Conservation (phyloP, 208 protist species). For the Herpetomonas muscarum region DNA sequence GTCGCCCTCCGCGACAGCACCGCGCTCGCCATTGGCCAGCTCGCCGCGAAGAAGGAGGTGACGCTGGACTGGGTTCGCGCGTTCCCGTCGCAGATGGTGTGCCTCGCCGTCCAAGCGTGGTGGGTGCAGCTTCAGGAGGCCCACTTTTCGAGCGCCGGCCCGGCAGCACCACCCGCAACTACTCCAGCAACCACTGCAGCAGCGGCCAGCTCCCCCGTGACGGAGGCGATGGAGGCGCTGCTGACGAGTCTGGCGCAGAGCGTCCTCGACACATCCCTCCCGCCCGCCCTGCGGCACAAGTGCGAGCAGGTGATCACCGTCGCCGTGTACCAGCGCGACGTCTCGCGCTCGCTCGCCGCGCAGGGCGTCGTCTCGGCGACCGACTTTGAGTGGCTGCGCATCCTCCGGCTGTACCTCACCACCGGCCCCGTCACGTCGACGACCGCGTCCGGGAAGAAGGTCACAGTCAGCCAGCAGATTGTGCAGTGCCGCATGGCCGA, state of each 20-base stretch:
- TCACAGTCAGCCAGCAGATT: slow-evolving; percentile 27
- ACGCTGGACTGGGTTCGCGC: slow-evolving; percentile 84
- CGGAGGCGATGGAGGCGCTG: slow-evolving; percentile 73
- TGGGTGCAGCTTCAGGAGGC: slow-evolving; percentile 90
- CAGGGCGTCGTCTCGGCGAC: slow-evolving; percentile 34
- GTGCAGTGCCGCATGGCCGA: slow-evolving; percentile 96
- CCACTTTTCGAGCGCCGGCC: slow-evolving; percentile 11
- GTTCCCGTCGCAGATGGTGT: slow-evolving; percentile 91
- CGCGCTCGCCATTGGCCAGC: slow-evolving; percentile 25
- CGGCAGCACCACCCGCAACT: slow-evolving; percentile 7
- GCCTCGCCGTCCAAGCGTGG: slow-evolving; percentile 89
- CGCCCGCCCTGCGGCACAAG: slow-evolving; percentile 70
- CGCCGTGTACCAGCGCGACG: slow-evolving; percentile 98
- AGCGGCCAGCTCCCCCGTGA: slow-evolving; percentile 19
- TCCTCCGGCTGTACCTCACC: slow-evolving; percentile 94
- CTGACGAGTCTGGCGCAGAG: slow-evolving; percentile 78
- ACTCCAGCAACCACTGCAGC: slow-evolving; percentile 1
- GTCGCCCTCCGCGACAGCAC: slow-evolving; percentile 73
- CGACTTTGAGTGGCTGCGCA: slow-evolving; percentile 97
- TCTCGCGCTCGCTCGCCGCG: slow-evolving; percentile 73
- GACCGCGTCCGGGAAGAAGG: background rate
- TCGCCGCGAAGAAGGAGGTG: slow-evolving; percentile 22
- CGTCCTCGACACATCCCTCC: slow-evolving; percentile 26
- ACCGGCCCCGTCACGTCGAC: background rate
- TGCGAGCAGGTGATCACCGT: slow-evolving; percentile 98